Percentiles rank a stretch among this genome's conserved stretches.
phyloP scores from a whole-genome alignment of 352 stramenopile species.

The Saprolegnia diclina region DNA sequence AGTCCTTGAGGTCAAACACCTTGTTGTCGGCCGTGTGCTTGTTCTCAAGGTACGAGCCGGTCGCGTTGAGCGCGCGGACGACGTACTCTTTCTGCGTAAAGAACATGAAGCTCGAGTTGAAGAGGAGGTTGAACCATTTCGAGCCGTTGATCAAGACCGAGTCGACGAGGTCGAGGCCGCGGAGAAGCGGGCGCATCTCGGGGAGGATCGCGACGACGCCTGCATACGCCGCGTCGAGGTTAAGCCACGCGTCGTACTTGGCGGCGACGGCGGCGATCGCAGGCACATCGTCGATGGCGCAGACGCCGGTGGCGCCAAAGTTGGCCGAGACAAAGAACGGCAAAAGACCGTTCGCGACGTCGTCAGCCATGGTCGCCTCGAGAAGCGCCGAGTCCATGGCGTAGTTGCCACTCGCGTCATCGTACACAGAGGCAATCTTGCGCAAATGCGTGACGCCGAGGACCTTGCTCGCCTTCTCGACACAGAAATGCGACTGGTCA shows the following conservation, averaged over 20 bases:
- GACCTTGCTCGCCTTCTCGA: constrained; percentile 62
- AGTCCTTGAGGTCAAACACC: constrained; percentile 66
- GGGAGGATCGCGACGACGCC: constrained; percentile 46
- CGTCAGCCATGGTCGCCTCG: constrained; percentile 19
- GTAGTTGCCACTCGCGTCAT: constrained; percentile 51
- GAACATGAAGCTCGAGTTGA: constrained; percentile 61
- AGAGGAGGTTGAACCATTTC: constrained; percentile 70
- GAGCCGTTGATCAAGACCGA: constrained; percentile 68
- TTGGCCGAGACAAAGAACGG: constrained; percentile 61
- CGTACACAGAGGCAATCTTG: constrained; percentile 43
- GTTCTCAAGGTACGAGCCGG: constrained; percentile 70
- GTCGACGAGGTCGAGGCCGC: constrained; percentile 53
- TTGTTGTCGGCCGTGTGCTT: constrained; percentile 44
- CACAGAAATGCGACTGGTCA: constrained; percentile 66
- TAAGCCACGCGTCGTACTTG: constrained; percentile 45
- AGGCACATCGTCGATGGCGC: constrained; percentile 48
- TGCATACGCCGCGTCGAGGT: constrained; percentile 62
- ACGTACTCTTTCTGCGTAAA: constrained; percentile 52
- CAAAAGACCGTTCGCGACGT: constrained; percentile 43
- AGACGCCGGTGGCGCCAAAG: constrained; percentile 54
- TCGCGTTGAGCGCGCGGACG: constrained; percentile 46
- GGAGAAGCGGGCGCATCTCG: constrained; percentile 46
- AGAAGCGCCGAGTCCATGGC: constrained; percentile 38
- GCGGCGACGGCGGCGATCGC: constrained; percentile 40
- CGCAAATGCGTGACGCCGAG: constrained; percentile 53